These are phyloP conservation scores for Trichomonascaceae sp. DNA, from an alignment of 1,139 yeast species.

Conservation along the genomic window DNA sequence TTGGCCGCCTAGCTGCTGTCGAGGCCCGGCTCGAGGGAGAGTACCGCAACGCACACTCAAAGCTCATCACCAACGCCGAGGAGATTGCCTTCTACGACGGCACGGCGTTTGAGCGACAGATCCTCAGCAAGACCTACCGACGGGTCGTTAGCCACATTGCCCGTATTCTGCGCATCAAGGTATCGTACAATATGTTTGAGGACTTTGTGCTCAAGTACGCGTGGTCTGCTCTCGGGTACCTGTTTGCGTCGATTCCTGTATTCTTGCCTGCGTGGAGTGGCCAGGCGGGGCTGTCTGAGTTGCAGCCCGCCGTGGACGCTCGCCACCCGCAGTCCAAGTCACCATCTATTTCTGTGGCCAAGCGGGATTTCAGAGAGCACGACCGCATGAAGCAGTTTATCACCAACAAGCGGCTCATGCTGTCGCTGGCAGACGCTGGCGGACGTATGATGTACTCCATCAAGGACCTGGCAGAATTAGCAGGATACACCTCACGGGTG, in stretches of 20 bases:
- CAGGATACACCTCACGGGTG: conserved; percentile 83
- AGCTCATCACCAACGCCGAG: conserved; percentile 78
- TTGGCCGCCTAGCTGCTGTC: conserved; percentile 63
- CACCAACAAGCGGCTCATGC: conserved; percentile 79
- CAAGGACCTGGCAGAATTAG: conserved; percentile 80
- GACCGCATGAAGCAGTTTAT: conserved; percentile 68
- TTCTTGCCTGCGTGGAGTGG: conserved; percentile 34
- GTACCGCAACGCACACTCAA: conserved; percentile 76
- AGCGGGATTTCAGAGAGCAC: conserved; percentile 19
- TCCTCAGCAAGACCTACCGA: conserved; percentile 47
- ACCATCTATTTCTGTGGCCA: conserved; percentile 10
- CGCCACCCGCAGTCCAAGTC: not conserved
- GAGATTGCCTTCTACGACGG: conserved; percentile 94
- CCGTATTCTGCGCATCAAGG: conserved; percentile 32
- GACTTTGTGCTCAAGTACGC: conserved; percentile 81
- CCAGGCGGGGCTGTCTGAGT: conserved; percentile 15
- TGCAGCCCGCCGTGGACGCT: not conserved
- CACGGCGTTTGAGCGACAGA: conserved; percentile 61
- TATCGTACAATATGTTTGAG: conserved; percentile 61
- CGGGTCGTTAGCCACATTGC: conserved; percentile 41
- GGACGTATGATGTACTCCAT: conserved; percentile 93
- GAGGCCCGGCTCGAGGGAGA: conserved; percentile 75
- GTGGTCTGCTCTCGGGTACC: conserved; percentile 90
- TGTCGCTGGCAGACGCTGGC: conserved; percentile 91
- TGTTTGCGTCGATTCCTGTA: conserved; percentile 83